A percentile compares a stretch with the other conserved stretches of the same genome.
Conservation (phyloP, 352 stramenopile species). For the Globisporangium sylvaticum region DNA sequence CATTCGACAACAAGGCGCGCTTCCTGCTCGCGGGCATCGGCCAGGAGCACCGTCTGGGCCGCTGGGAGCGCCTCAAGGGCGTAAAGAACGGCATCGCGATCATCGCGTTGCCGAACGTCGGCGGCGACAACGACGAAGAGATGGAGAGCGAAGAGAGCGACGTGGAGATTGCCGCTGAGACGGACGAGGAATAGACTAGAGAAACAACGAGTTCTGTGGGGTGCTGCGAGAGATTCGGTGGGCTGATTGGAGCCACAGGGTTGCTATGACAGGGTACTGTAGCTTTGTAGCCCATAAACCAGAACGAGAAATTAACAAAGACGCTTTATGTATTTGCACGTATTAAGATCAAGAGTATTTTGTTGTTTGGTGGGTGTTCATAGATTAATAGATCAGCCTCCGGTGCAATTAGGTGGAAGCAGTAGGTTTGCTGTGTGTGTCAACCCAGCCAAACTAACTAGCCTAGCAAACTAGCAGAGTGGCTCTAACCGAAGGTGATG, state of each 20-base stretch:
- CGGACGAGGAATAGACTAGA: conserved; percentile 23
- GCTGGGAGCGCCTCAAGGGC: conserved; percentile 86
- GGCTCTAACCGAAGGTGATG: conserved; percentile 64
- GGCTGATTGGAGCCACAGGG: background rate
- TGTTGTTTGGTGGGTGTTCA: background rate
- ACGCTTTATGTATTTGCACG: conserved; percentile 13
- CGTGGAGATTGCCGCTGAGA: conserved; percentile 18
- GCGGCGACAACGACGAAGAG: conserved; percentile 25
- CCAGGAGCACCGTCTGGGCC: conserved; percentile 91
- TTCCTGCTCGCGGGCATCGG: conserved; percentile 90
- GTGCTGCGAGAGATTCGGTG: background rate
- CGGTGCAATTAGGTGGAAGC: background rate
- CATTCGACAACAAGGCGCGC: conserved; percentile 73
- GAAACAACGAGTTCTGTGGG: background rate
- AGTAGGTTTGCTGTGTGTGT: background rate
- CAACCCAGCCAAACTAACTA: conserved; percentile 5
- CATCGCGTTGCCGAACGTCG: conserved; percentile 74
- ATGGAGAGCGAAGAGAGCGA: conserved; percentile 23
- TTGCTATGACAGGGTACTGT: background rate
- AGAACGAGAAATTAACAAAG: background rate
- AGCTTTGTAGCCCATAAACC: background rate
- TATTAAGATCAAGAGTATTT: background rate
- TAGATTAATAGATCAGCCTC: background rate
- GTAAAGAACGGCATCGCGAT: conserved; percentile 90
- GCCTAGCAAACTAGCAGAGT: background rate